These are phyloP conservation scores for Mycena kentingensis DNA, from an alignment of 768 basidiomycete genomes.

Conservation along the genomic window DNA sequence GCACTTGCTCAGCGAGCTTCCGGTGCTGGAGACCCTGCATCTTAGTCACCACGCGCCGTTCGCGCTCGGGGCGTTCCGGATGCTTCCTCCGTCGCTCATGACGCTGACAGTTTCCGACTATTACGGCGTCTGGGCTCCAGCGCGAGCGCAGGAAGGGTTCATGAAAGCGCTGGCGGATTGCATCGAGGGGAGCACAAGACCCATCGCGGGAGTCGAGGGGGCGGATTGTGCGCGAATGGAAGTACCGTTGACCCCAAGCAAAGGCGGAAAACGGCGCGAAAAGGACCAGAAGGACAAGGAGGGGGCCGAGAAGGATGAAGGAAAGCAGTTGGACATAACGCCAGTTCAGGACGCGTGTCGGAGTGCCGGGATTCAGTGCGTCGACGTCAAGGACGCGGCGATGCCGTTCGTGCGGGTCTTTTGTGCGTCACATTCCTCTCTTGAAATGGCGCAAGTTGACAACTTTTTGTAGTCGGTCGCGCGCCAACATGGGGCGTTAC, in stretches of 20 bases:
- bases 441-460: neutral
- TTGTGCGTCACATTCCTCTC: slow-evolving; percentile 5
- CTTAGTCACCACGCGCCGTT: slow-evolving; percentile 32
- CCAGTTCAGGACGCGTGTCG: slow-evolving; percentile 11
- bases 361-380: slow-evolving; percentile 5
- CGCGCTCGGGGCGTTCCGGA: slow-evolving; percentile 24
- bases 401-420: slow-evolving; percentile 13
- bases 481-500: neutral
- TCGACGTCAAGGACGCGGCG: neutral
- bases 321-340: slow-evolving; percentile 5
- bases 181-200: slow-evolving; percentile 11
- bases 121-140: slow-evolving; percentile 25
- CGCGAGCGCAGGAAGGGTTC: slow-evolving; percentile 18
- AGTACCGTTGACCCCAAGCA: neutral
- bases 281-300: neutral
- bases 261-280: neutral
- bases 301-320: neutral
- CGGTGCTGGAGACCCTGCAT: slow-evolving; percentile 27
- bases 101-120: slow-evolving; percentile 27
- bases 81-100: slow-evolving; percentile 24
- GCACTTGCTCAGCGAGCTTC: slow-evolving; percentile 26
- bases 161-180: slow-evolving; percentile 19
- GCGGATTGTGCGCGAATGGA: neutral
- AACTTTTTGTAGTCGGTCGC: slow-evolving; percentile 5
- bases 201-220: slow-evolving; percentile 17